Percentiles rank a stretch among this genome's conserved stretches.
These are phyloP conservation scores for Phytopythium kandeliae DNA, from an alignment of 352 stramenopile species.

Conservation along the genomic window DNA sequence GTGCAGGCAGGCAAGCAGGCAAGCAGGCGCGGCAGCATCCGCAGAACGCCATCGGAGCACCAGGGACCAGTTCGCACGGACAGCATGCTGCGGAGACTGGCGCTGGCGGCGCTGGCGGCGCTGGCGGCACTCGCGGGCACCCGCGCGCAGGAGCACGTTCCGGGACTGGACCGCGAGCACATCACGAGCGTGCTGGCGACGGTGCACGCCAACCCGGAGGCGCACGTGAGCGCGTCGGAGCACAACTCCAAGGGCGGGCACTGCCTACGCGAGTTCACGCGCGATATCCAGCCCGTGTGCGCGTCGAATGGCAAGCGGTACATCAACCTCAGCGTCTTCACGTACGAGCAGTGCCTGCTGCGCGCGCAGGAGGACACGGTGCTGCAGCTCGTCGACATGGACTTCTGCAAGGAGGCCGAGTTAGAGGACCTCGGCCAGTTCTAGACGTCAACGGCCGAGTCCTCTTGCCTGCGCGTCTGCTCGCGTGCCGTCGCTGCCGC, in stretches of 20 bases:
- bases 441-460: neutral
- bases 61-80: neutral
- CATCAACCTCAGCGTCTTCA: conserved; percentile 48
- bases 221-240: conserved; percentile 14
- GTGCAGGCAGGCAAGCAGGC: too few relatives aligned
- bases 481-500: too few relatives aligned
- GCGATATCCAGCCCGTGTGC: conserved; percentile 43
- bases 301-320: conserved; percentile 51
- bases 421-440: conserved; percentile 15
- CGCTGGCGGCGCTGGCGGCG: conserved; percentile 6
- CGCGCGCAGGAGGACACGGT: conserved; percentile 19
- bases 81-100: conserved; percentile 2
- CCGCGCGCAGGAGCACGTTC: conserved; percentile 8
- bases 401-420: conserved; percentile 27
- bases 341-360: conserved; percentile 45
- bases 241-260: conserved; percentile 18
- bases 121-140: conserved; percentile 9
- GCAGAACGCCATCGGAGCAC: neutral
- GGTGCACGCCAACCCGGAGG: conserved; percentile 23
- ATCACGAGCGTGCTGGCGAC: conserved; percentile 24
- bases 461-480: too few relatives aligned
- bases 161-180: conserved; percentile 20
- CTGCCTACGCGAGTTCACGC: conserved; percentile 38
- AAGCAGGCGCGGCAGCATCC: too few relatives aligned
- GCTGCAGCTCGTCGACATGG: conserved; percentile 35